A percentile compares a stretch with the other conserved stretches of the same genome.
phyloP scores from a whole-genome alignment of 2,329 filamentous ascomycete species.

The Pyrenochaeta sp. region DNA sequence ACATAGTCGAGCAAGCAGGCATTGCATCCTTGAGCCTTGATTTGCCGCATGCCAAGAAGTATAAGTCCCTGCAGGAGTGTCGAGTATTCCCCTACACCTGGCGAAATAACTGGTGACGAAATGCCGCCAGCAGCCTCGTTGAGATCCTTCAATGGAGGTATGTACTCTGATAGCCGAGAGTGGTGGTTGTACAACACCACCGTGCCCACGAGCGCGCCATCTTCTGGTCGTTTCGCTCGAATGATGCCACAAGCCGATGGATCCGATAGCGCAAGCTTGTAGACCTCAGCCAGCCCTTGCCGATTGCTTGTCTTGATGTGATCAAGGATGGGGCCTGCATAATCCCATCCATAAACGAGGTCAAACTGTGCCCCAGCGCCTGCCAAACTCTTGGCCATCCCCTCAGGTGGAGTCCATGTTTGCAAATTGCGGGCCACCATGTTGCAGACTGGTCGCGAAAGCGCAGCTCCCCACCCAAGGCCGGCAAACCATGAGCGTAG shows the following conservation, averaged over 20 bases:
- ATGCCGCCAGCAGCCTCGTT: slow-evolving; percentile 75
- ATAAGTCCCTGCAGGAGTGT: slow-evolving; percentile 80
- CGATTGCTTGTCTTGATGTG: slow-evolving; percentile 77
- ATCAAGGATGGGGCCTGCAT: slow-evolving; percentile 75
- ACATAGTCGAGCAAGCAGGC: slow-evolving; percentile 83
- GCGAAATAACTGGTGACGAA: slow-evolving; percentile 78
- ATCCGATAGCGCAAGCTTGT: slow-evolving; percentile 76
- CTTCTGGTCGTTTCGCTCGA: slow-evolving; percentile 75
- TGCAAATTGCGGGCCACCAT: slow-evolving; percentile 77
- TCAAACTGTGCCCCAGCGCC: slow-evolving; percentile 81
- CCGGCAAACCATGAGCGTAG: slow-evolving; percentile 86
- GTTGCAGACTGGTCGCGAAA: slow-evolving; percentile 71
- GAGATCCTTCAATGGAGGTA: slow-evolving; percentile 72
- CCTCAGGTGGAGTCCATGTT: slow-evolving; percentile 78
- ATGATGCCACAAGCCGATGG: slow-evolving; percentile 80
- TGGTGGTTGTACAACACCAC: slow-evolving; percentile 79
- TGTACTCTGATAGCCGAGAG: slow-evolving; percentile 72
- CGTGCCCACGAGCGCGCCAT: slow-evolving; percentile 75
- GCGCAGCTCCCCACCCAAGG: slow-evolving; percentile 82
- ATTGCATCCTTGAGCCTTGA: slow-evolving; percentile 78
- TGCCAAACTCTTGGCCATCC: slow-evolving; percentile 76
- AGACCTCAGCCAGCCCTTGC: slow-evolving; percentile 82
- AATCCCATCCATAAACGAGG: slow-evolving; percentile 81
- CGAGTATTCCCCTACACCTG: slow-evolving; percentile 72
- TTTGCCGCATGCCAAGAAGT: slow-evolving; percentile 81